Base-by-base conservation (phyloP, 1,284 basidiomycete genomes). In the Ustilago crameri region DNA sequence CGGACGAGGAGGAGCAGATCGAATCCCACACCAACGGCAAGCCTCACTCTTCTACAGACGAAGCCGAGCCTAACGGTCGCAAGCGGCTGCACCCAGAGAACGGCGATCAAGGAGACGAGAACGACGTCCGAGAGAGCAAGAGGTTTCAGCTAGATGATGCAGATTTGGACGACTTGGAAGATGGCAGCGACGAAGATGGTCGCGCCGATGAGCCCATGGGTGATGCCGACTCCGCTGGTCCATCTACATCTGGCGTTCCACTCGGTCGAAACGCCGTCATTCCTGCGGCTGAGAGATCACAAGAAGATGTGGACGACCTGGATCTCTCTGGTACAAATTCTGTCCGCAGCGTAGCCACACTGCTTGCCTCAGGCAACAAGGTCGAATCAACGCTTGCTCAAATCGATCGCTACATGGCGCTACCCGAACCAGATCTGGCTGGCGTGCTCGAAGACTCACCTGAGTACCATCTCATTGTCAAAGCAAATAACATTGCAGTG, bases 401-500 rank as follows among this genome's bases (percentile, higher is more conserved):
- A 84, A 93, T 98, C 51, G 90, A 90, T 76, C 90, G 91, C 77
- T 98, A 91, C 84, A 89, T 91, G 65, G 86, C 86, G 0, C 89
- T 90, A 54, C 91, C 91, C 2, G 90, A 89, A 47, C 90, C 93
- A 0, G 87, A 89, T 12, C 91, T 93, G 68, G 74, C 86, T 87
- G 84, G 84, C 38, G 91, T 93, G 14, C 89, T 93, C 0, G 93
- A 95, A 83, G 88, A 95, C 69, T 95, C 95, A 82, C 93, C 93
- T 0, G 96, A 99, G 84, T 99, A 99, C 85, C 90, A 91, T 64
- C 87, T 98, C 61, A 98, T 98, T 77, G 96, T 99, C 3, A 90
- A 93, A 74, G 93, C 95, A 14, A 99, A 99, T 86, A 99, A 98
- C 85, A 86, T 98, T 62, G 94, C 94, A 1, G 96, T 99, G 18